These are phyloP conservation scores for Pichia nanzhaoensis DNA, from an alignment of 805 yeast species.

Conservation along the genomic window DNA sequence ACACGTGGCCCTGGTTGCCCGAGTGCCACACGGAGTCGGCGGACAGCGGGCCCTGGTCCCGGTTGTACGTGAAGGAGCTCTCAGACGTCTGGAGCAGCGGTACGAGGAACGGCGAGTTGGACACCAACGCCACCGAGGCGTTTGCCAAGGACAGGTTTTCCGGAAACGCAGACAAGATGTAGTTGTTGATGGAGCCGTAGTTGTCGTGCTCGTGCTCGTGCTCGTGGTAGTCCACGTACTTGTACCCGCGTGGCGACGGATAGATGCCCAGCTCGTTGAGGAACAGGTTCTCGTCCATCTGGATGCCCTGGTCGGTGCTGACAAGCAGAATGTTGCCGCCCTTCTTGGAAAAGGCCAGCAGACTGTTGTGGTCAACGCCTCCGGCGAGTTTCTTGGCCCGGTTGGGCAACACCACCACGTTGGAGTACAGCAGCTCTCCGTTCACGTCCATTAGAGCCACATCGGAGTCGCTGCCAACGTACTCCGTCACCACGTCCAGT, in stretches of 20 bases:
- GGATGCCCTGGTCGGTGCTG: slow-evolving; percentile 43
- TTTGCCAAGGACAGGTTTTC: slow-evolving; percentile 19
- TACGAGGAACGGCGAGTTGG: slow-evolving; percentile 59
- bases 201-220: slow-evolving; percentile 26
- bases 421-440: slow-evolving; percentile 44
- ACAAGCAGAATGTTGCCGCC: slow-evolving; percentile 76
- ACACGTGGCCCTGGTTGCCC: slow-evolving; percentile 71
- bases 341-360: slow-evolving; percentile 52
- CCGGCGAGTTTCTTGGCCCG: slow-evolving; percentile 37
- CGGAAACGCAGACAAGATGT: no score
- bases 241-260: slow-evolving; percentile 71
- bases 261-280: slow-evolving; percentile 76
- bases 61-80: slow-evolving; percentile 47
- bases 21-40: slow-evolving; percentile 59
- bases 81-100: slow-evolving; percentile 65
- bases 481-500: neutral
- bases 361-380: slow-evolving; percentile 37
- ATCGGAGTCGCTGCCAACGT: slow-evolving; percentile 2
- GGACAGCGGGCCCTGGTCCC: slow-evolving; percentile 13
- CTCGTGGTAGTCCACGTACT: slow-evolving; percentile 58
- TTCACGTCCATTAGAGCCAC: slow-evolving; percentile 30
- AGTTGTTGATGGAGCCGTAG: slow-evolving; percentile 1
- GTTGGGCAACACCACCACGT: slow-evolving; percentile 54
- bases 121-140: slow-evolving; percentile 65
- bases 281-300: slow-evolving; percentile 59